These are phyloP conservation scores for Ustilago trichophora DNA, from an alignment of 1,284 basidiomycete species.

Conservation along the genomic window DNA sequence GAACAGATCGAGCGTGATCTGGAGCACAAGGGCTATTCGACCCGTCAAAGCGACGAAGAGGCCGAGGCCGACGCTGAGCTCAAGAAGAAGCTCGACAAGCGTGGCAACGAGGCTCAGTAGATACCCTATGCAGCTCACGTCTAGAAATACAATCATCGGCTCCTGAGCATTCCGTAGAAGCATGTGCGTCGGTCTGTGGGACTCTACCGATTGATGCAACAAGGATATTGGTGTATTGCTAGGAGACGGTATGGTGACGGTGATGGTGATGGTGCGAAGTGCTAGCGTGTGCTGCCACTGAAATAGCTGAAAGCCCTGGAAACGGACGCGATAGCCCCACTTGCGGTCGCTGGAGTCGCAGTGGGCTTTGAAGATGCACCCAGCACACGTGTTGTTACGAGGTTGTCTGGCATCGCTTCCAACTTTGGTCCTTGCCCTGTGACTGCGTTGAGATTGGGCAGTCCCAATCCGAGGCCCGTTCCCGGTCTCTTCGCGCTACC, in stretches of 20 bases:
- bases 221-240: too few species aligned
- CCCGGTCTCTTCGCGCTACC: neutral
- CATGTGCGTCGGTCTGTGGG: too few species aligned
- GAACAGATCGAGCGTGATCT: slow-evolving; percentile 40
- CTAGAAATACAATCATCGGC: too few species aligned
- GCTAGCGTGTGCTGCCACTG: slow-evolving; percentile 11
- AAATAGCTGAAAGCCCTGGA: slow-evolving; percentile 42
- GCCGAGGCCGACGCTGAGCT: slow-evolving; percentile 20
- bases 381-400: slow-evolving; percentile 37
- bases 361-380: slow-evolving; percentile 16
- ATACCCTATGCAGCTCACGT: too few species aligned
- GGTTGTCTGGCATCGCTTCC: slow-evolving; percentile 10
- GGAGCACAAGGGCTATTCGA: slow-evolving; percentile 35
- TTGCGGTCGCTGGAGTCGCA: slow-evolving; percentile 17
- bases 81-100: slow-evolving; percentile 43
- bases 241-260: too few species aligned
- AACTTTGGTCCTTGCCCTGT: slow-evolving; percentile 3
- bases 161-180: too few species aligned
- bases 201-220: too few species aligned
- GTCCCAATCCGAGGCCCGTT: slow-evolving; percentile 7
- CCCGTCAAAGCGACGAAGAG: slow-evolving; percentile 28
- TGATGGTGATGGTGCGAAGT: too few species aligned
- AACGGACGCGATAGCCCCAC: slow-evolving; percentile 33
- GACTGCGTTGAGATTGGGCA: slow-evolving; percentile 7
- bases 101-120: slow-evolving; percentile 33